These are phyloP conservation scores for Boletus reticulatus DNA, from an alignment of 768 basidiomycete genomes.

Conservation along the genomic window DNA sequence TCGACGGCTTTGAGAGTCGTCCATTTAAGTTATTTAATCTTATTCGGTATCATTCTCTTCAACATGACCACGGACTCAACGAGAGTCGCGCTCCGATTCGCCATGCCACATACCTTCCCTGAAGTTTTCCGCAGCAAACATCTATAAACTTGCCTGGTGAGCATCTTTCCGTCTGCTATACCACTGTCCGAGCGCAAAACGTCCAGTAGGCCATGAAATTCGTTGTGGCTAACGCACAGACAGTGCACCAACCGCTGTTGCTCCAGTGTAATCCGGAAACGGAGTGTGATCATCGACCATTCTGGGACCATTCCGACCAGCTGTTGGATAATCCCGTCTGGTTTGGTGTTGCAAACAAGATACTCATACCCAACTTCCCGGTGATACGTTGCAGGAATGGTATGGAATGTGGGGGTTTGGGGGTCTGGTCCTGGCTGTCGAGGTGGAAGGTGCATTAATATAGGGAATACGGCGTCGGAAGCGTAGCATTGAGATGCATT, in stretches of 20 bases:
- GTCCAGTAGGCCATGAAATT: conserved; percentile 74
- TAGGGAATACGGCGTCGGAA: background rate
- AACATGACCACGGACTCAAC: background rate
- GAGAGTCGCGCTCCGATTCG: background rate
- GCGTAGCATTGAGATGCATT: background rate
- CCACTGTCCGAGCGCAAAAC: background rate
- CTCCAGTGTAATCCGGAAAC: conserved; percentile 54
- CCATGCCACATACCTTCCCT: conserved; percentile 1
- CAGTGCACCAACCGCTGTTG: conserved; percentile 72
- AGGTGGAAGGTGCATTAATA: background rate
- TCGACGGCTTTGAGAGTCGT: conserved; percentile 10
- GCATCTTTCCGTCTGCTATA: background rate
- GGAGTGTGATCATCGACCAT: conserved; percentile 58
- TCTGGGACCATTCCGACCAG: conserved; percentile 27
- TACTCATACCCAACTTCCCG: background rate
- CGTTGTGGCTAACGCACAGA: conserved; percentile 77
- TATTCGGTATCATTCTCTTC: conserved; percentile 9
- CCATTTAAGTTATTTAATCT: conserved; percentile 1
- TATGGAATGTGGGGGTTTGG: background rate
- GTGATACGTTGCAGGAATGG: background rate
- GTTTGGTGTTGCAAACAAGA: background rate
- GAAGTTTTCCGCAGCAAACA: conserved; percentile 9
- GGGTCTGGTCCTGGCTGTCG: background rate
- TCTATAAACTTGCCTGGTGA: conserved; percentile 25
- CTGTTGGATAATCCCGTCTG: background rate